phyloP scores from a whole-genome alignment of 192 early-diverging fungal genomes.

The Backusella liffmaniae region DNA sequence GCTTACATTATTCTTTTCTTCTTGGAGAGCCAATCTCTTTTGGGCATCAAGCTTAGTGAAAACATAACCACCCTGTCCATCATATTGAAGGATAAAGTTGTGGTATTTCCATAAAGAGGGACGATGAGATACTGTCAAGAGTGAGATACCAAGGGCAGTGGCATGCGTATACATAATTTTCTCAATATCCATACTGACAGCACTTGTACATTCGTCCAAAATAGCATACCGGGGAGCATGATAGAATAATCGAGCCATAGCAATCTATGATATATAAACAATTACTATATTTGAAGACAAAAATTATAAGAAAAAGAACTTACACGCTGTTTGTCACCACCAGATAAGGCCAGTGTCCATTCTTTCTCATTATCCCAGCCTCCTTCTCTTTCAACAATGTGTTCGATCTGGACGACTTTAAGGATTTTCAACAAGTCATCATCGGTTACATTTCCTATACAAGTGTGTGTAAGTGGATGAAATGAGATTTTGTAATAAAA shows the following conservation, averaged over 20 bases:
- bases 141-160: constrained; percentile 76
- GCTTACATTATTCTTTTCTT: constrained; percentile 81
- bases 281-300: background rate
- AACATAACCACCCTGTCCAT: constrained; percentile 95
- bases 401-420: constrained; percentile 76
- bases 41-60: constrained; percentile 90
- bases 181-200: constrained; percentile 96
- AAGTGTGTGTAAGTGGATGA: background rate
- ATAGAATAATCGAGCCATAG: constrained; percentile 97
- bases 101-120: constrained; percentile 97
- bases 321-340: constrained; percentile 92
- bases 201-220: constrained; percentile 89
- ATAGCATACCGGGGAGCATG: constrained; percentile 94
- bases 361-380: constrained; percentile 86
- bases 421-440: constrained; percentile 77
- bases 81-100: constrained; percentile 90
- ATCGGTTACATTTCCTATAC: constrained; percentile 65
- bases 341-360: constrained; percentile 93
- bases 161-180: constrained; percentile 86
- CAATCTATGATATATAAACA: constrained; percentile 22
- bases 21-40: constrained; percentile 81
- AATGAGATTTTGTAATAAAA: background rate
- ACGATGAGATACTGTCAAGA: constrained; percentile 95
- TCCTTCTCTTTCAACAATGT: constrained; percentile 87
- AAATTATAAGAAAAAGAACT: background rate